phyloP scores from a whole-genome alignment of 1,284 basidiomycete species.

The Boletus semigastroideus region DNA sequence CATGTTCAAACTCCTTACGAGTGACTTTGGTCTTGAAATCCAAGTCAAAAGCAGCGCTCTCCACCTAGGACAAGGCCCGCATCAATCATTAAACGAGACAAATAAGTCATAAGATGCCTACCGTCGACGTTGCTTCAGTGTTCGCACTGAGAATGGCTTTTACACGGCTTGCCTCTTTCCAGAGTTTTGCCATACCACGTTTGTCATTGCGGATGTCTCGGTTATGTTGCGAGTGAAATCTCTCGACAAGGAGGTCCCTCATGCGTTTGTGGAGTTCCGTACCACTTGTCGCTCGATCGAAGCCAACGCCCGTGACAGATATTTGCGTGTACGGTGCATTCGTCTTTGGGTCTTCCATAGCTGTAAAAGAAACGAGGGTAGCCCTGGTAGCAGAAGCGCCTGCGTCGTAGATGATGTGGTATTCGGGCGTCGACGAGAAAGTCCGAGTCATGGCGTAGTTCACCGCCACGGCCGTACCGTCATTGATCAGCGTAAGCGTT shows the following conservation, averaged over 20 bases:
- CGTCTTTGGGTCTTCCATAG: slow-evolving; percentile 50
- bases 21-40: slow-evolving; percentile 85
- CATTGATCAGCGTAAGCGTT: slow-evolving; percentile 84
- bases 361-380: slow-evolving; percentile 80
- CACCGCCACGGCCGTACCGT: slow-evolving; percentile 89
- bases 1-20: slow-evolving; percentile 76
- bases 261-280: slow-evolving; percentile 83
- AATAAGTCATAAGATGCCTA: slow-evolving; percentile 39
- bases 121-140: slow-evolving; percentile 69
- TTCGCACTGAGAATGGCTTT: slow-evolving; percentile 96
- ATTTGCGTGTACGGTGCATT: slow-evolving; percentile 67
- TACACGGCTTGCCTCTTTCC: slow-evolving; percentile 90
- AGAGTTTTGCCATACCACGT: slow-evolving; percentile 88
- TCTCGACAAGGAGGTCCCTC: slow-evolving; percentile 76
- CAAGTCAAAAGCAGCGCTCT: slow-evolving; percentile 87
- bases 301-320: slow-evolving; percentile 77
- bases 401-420: slow-evolving; percentile 93
- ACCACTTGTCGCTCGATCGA: slow-evolving; percentile 77
- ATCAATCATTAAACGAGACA: neutral
- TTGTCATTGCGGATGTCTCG: slow-evolving; percentile 71
- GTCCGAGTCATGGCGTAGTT: slow-evolving; percentile 96
- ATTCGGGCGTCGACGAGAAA: slow-evolving; percentile 75
- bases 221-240: slow-evolving; percentile 71
- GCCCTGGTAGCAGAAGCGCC: slow-evolving; percentile 88
- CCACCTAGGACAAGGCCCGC: slow-evolving; percentile 52